Percentiles rank a stretch among this genome's conserved stretches.
phyloP scores from a whole-genome alignment of 192 early-diverging fungal species.

The Fimicolochytrium jonesii region DNA sequence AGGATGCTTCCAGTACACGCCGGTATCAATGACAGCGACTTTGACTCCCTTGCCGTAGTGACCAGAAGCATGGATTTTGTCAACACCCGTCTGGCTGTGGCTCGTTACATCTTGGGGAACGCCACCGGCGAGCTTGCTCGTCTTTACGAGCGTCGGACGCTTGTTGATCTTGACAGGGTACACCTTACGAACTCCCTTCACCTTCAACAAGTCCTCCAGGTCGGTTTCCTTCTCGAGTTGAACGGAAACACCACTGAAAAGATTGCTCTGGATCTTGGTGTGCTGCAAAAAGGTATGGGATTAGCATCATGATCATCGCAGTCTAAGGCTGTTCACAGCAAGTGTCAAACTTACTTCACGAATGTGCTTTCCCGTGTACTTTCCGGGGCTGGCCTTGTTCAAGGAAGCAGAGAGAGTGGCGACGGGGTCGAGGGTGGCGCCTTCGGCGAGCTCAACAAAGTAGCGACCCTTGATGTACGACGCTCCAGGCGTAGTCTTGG shows the following conservation, averaged over 20 bases:
- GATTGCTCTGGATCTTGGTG: neutral
- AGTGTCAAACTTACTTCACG: neutral
- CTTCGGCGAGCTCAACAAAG: conserved; percentile 1
- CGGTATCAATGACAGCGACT: conserved; percentile 13
- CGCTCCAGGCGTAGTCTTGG: neutral
- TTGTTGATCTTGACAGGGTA: conserved; percentile 1
- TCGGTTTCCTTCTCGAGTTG: neutral
- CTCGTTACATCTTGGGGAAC: neutral
- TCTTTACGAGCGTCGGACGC: neutral
- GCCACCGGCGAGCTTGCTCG: neutral
- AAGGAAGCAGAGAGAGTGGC: neutral
- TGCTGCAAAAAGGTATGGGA: neutral
- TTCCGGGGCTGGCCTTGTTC: neutral
- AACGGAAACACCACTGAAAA: conserved; percentile 14
- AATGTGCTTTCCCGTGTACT: neutral
- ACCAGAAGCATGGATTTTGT: neutral
- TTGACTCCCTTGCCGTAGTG: conserved; percentile 14
- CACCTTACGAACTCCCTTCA: neutral
- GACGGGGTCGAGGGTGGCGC: neutral
- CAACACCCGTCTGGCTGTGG: conserved; percentile 17
- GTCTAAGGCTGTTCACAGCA: neutral
- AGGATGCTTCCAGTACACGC: conserved; percentile 13
- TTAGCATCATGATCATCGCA: neutral
- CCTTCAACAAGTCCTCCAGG: neutral
- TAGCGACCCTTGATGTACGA: conserved; percentile 5